Conservation (phyloP, 305 asterid species). For the Ilex paraguariensis region DNA sequence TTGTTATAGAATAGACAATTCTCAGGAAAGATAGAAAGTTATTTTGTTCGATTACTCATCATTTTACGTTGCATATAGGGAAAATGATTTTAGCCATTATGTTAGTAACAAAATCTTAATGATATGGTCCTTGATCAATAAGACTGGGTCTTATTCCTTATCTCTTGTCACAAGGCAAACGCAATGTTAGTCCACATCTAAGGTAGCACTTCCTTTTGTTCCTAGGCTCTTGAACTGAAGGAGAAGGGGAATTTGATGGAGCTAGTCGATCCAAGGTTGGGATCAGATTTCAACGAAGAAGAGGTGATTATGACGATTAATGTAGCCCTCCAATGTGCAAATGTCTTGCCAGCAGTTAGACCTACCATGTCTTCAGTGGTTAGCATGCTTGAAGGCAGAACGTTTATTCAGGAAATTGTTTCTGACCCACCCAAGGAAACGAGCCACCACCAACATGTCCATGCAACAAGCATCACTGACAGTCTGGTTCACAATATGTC, state of each 20-base stretch:
- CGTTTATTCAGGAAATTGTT: neutral
- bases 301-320: constrained; percentile 16
- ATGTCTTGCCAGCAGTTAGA: constrained; percentile 19
- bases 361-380: constrained; percentile 27
- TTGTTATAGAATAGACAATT: too few species aligned
- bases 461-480: neutral
- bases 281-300: constrained; percentile 12
- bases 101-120: too few species aligned
- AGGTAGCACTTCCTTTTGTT: neutral
- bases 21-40: too few species aligned
- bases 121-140: too few species aligned
- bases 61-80: too few species aligned
- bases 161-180: too few species aligned
- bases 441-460: too few species aligned
- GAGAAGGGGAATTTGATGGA: constrained; percentile 16
- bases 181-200: too few species aligned
- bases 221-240: constrained; percentile 23
- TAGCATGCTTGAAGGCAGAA: constrained; percentile 26
- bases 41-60: too few species aligned
- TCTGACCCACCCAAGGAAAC: neutral
- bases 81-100: too few species aligned
- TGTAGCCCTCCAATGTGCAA: constrained; percentile 20
- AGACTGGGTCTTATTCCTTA: too few species aligned
- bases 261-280: constrained; percentile 23
- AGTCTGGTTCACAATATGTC: constrained; percentile 27